A percentile compares a stretch with the other conserved stretches of the same genome.
Conservation (phyloP, 108 stramenopile species). For the Nannochloropsis oceanica region DNA sequence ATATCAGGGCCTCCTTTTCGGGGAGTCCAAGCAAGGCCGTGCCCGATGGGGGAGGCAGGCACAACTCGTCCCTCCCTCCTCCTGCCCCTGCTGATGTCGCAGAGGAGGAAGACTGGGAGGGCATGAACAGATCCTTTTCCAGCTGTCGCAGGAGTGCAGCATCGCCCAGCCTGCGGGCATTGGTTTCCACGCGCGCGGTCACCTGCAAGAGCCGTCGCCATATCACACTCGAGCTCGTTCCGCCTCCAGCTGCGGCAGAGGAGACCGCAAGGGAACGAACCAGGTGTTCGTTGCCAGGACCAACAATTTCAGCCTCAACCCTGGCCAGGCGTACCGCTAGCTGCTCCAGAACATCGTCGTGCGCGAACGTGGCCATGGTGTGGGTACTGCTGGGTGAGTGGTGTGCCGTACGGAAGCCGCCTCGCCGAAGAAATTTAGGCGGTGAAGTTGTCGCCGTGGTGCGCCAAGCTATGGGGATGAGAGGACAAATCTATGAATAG, state of each 20-base stretch:
- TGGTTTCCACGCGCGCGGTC: background rate
- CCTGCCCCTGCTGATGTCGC: background rate
- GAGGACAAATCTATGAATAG: too few relatives aligned
- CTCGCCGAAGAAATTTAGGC: too few relatives aligned
- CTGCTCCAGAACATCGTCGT: background rate
- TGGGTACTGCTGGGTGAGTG: too few relatives aligned
- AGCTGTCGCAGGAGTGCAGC: background rate
- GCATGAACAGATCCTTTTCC: background rate
- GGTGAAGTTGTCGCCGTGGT: too few relatives aligned
- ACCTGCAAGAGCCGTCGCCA: background rate
- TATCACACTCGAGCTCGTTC: background rate
- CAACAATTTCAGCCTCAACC: background rate
- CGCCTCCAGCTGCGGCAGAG: background rate
- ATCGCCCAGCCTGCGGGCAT: background rate
- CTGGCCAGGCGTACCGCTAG: background rate
- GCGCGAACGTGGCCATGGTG: background rate
- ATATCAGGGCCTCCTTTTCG: background rate
- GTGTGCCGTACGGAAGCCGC: too few relatives aligned
- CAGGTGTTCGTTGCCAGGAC: background rate
- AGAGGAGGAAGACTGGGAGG: background rate
- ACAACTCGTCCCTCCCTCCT: background rate
- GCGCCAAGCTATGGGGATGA: too few relatives aligned
- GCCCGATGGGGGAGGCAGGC: background rate
- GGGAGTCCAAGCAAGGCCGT: background rate
- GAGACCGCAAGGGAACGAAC: background rate